phyloP scores from a whole-genome alignment of 2,329 filamentous ascomycete species.

The Elsinoe batatas region DNA sequence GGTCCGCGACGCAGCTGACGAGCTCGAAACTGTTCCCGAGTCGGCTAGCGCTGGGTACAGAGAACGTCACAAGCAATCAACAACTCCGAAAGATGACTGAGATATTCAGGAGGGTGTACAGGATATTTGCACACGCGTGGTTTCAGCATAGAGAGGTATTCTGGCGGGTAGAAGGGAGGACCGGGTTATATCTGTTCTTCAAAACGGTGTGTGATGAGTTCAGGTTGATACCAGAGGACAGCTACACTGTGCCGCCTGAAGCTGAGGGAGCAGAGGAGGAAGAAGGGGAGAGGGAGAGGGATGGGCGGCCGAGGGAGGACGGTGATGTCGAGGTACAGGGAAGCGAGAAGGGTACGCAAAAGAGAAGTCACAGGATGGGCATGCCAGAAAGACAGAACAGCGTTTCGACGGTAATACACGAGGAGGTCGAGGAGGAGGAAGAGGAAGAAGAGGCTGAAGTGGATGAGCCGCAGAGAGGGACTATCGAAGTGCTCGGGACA shows the following conservation, averaged over 20 bases:
- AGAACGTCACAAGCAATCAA: slow-evolving; percentile 28
- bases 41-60: slow-evolving; percentile 53
- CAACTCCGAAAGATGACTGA: slow-evolving; percentile 82
- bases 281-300: slow-evolving; percentile 16
- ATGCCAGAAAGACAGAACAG: slow-evolving; percentile 69
- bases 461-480: slow-evolving; percentile 6
- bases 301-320: slow-evolving; percentile 15
- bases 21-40: slow-evolving; percentile 94
- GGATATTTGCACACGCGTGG: slow-evolving; percentile 98
- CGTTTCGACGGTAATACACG: slow-evolving; percentile 73
- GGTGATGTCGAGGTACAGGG: slow-evolving; percentile 24
- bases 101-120: slow-evolving; percentile 85
- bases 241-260: slow-evolving; percentile 89
- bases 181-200: slow-evolving; percentile 92
- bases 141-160: slow-evolving; percentile 94
- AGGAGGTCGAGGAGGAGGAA: slow-evolving; percentile 60
- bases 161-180: slow-evolving; percentile 82
- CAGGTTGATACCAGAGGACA: slow-evolving; percentile 79
- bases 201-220: slow-evolving; percentile 94
- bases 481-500: slow-evolving; percentile 14
- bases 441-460: slow-evolving; percentile 21
- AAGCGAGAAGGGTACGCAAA: slow-evolving; percentile 37
- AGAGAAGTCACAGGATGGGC: slow-evolving; percentile 54
- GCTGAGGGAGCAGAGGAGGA: slow-evolving; percentile 48
- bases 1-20: slow-evolving; percentile 89